phyloP scores from a whole-genome alignment of 2,329 filamentous ascomycete genomes.

The Neofusicoccum parvum region DNA sequence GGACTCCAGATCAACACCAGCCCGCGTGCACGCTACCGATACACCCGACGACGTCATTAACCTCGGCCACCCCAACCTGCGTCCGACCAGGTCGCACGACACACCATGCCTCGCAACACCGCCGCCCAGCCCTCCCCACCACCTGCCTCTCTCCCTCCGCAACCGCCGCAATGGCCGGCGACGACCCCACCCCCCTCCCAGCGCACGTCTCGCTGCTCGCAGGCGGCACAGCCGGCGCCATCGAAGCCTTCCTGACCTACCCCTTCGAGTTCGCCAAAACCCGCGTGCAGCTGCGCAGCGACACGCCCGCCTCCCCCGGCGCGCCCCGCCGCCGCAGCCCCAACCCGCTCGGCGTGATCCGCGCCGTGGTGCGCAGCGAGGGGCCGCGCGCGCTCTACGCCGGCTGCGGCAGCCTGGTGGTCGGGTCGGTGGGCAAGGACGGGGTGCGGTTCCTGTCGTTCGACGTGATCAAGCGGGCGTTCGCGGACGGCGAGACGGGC shows the following conservation, averaged over 20 bases:
- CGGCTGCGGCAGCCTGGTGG: conserved; percentile 62
- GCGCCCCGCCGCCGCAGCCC: not conserved
- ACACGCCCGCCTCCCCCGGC: conserved; percentile 24
- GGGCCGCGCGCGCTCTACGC: conserved; percentile 63
- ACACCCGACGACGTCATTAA: no score
- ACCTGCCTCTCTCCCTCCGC: not conserved
- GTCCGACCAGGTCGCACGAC: no score
- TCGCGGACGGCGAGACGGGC: conserved; percentile 58
- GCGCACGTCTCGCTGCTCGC: conserved; percentile 36
- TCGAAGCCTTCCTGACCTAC: conserved; percentile 50
- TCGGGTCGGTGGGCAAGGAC: conserved; percentile 66
- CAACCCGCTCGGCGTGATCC: conserved; percentile 62
- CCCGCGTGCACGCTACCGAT: no score
- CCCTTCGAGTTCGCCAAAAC: conserved; percentile 72
- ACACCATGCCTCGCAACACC: no score
- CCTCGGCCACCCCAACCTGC: no score
- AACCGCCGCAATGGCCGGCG: not conserved
- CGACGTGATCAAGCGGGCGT: conserved; percentile 63
- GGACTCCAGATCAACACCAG: no score
- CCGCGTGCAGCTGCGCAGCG: conserved; percentile 57
- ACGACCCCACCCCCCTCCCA: not conserved
- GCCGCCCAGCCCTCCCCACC: not conserved
- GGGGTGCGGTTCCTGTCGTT: conserved; percentile 68
- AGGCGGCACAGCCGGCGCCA: conserved; percentile 42
- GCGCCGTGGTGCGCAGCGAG: conserved; percentile 57